Percentiles rank a stretch among this genome's conserved stretches.
phyloP scores from a whole-genome alignment of 257 asterid species.

The Handroanthus guayacan region DNA sequence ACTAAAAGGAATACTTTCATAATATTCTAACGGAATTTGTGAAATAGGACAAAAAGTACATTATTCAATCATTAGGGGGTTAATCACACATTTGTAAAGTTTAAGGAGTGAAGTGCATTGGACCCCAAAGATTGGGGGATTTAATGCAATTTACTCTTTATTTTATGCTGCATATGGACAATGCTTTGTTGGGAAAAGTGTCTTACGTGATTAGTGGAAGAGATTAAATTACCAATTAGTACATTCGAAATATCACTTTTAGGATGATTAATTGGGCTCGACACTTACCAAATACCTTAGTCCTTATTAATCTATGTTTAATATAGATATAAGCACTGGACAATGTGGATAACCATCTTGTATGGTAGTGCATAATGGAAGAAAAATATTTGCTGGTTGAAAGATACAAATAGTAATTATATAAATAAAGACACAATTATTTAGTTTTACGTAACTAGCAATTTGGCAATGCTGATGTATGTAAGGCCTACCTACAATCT shows the following conservation, averaged over 20 bases:
- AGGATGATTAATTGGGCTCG: slow-evolving; percentile 23
- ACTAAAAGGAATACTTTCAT: no score
- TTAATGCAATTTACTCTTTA: no score
- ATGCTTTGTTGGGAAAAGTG: slow-evolving; percentile 42
- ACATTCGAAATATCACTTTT: neutral
- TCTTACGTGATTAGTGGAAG: slow-evolving; percentile 14
- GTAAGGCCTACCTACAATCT: slow-evolving; percentile 22
- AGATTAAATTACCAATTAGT: neutral
- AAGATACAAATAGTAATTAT: slow-evolving; percentile 33
- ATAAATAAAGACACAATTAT: neutral
- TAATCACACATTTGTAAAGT: no score
- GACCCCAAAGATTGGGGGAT: no score
- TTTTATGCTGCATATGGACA: neutral
- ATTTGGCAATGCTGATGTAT: slow-evolving; percentile 13
- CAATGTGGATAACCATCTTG: slow-evolving; percentile 32
- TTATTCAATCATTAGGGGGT: no score
- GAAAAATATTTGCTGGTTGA: slow-evolving; percentile 41
- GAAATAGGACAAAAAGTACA: no score
- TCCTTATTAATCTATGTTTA: neutral
- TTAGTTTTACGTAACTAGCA: slow-evolving; percentile 19
- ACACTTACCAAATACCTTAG: slow-evolving; percentile 13
- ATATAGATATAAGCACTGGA: neutral
- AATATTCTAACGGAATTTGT: no score
- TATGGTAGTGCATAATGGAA: slow-evolving; percentile 28
- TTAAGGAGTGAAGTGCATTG: no score